phyloP scores from a whole-genome alignment of 2,329 filamentous ascomycete species.

The Diaporthe amygdali region DNA sequence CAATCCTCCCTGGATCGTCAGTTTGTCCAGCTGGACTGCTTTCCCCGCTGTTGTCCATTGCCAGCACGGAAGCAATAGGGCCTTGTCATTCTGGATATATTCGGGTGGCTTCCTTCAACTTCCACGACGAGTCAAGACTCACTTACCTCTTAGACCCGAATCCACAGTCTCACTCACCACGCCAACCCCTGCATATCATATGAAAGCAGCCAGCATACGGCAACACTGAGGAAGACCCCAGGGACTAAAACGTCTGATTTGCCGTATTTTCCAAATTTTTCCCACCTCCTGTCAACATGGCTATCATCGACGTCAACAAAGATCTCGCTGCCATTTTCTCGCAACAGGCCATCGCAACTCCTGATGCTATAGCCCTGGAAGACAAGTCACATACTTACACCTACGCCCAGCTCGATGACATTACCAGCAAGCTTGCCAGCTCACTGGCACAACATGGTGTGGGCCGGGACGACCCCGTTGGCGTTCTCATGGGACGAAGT shows the following conservation, averaged over 20 bases:
- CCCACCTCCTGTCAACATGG: constrained; percentile 48
- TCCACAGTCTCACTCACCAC: background rate
- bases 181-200: background rate
- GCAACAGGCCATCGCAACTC: constrained; percentile 71
- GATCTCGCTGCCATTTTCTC: constrained; percentile 76
- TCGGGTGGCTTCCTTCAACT: background rate
- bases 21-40: background rate
- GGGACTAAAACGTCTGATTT: background rate
- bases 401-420: constrained; percentile 73
- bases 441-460: constrained; percentile 72
- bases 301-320: constrained; percentile 72
- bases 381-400: constrained; percentile 72
- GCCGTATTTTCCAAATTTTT: background rate
- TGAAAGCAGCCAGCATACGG: background rate
- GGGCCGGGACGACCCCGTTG: constrained; percentile 74
- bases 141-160: background rate
- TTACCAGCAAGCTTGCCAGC: constrained; percentile 68
- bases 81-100: background rate
- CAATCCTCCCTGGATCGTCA: background rate
- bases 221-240: too few relatives aligned
- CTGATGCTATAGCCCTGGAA: constrained; percentile 73
- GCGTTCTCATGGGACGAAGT: constrained; percentile 76
- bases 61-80: background rate
- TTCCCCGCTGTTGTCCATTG: background rate
- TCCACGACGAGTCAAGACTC: constrained; percentile 7